Evolutionary conservation across 352 stramenopile species (phyloP).

Genomic region (Phytophthora foliorum): DNA sequence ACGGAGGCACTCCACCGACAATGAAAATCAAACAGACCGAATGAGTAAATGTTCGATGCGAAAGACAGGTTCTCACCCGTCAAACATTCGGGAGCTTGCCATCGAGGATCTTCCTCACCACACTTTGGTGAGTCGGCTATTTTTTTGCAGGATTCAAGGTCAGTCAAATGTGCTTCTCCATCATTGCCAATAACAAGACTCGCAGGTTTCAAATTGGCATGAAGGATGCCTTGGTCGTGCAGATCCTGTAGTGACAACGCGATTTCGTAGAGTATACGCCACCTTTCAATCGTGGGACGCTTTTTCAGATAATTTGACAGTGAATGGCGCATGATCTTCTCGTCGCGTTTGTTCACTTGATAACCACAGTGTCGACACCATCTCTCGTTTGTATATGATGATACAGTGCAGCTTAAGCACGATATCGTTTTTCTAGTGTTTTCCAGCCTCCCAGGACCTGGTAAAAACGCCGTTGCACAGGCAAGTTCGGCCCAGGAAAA

Average conservation of each 20-base stretch:
- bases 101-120: not conserved
- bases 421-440: not conserved
- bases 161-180: constrained; percentile 1
- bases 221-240: not conserved
- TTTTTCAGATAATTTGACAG: not conserved
- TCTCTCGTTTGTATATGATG: not conserved
- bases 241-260: constrained; percentile 5
- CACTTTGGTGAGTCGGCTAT: not conserved
- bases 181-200: constrained; percentile 13
- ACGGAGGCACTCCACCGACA: constrained; percentile 1
- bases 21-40: constrained; percentile 11
- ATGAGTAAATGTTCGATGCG: constrained; percentile 10
- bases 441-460: too few relatives aligned
- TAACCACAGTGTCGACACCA: not conserved
- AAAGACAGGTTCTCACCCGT: not conserved
- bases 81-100: constrained; percentile 12
- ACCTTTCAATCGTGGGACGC: not conserved
- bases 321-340: not conserved
- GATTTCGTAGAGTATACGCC: constrained; percentile 6
- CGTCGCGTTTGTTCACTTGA: not conserved
- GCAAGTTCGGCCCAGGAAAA: too few relatives aligned
- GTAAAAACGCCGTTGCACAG: too few relatives aligned
- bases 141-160: not conserved
- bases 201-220: not conserved
- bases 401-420: not conserved